These are phyloP conservation scores for Tetradesmus lagerheimii DNA, from an alignment of 139 green algal species.

Conservation along the genomic window DNA sequence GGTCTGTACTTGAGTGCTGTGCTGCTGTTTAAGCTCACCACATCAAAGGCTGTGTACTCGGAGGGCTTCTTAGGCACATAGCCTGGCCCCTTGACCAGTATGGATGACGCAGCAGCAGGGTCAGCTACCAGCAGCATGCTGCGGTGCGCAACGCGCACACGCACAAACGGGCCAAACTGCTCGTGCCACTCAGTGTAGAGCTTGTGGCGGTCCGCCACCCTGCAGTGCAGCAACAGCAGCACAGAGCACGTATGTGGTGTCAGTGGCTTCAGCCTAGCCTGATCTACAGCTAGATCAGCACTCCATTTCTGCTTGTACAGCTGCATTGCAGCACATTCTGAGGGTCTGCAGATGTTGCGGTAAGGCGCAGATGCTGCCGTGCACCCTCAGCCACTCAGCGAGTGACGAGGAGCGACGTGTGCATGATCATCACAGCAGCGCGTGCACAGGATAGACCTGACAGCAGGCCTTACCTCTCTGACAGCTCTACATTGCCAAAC, in stretches of 20 bases:
- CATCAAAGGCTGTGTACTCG: slow-evolving; percentile 44
- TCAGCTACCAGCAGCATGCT: slow-evolving; percentile 35
- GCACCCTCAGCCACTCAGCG: background rate
- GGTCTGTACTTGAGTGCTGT: too few species aligned
- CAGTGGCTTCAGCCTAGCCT: too few species aligned
- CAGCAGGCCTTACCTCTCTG: background rate
- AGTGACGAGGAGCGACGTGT: background rate
- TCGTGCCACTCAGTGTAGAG: slow-evolving; percentile 40
- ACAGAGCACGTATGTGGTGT: too few species aligned
- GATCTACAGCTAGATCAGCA: too few species aligned
- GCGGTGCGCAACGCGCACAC: slow-evolving; percentile 7
- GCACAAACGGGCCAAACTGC: slow-evolving; percentile 18
- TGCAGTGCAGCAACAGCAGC: background rate
- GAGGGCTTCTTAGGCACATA: slow-evolving; percentile 18
- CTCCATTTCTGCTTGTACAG: background rate
- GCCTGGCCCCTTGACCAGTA: slow-evolving; percentile 18
- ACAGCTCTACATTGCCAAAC: slow-evolving; percentile 7
- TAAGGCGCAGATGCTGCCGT: background rate
- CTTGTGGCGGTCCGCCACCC: slow-evolving; percentile 15
- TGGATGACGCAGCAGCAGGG: background rate
- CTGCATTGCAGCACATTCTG: too few species aligned
- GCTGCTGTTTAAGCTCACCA: too few species aligned
- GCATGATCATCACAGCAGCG: background rate
- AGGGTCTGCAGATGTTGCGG: background rate
- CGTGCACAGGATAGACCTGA: background rate